phyloP scores from a whole-genome alignment of 768 basidiomycete genomes.

The Amanita thiersii region DNA sequence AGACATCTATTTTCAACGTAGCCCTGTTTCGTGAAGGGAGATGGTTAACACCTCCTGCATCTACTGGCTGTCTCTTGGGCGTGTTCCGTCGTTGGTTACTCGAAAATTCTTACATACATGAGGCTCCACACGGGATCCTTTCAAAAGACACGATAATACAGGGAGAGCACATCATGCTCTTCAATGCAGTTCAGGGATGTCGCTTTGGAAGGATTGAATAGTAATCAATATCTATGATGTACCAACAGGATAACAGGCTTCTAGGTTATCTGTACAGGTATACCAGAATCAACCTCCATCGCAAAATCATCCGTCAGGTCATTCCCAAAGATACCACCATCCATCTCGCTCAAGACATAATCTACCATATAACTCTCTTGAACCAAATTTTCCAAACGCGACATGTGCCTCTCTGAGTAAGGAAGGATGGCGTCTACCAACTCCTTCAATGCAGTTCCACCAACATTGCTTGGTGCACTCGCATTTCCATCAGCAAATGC shows the following conservation, averaged over 20 bases:
- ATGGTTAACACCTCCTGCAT: conserved; percentile 62
- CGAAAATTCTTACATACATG: conserved; percentile 45
- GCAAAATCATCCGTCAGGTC: conserved; percentile 31
- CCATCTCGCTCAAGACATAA: conserved; percentile 83
- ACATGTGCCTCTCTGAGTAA: conserved; percentile 90
- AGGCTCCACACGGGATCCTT: conserved; percentile 37
- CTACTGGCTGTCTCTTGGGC: conserved; percentile 65
- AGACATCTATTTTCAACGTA: conserved; percentile 66
- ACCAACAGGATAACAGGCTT: not conserved
- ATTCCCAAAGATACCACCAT: conserved; percentile 60
- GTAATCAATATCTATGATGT: too few species aligned
- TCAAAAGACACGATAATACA: conserved; percentile 31
- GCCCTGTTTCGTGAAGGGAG: conserved; percentile 47
- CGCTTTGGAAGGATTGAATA: conserved; percentile 42
- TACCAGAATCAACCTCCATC: conserved; percentile 32
- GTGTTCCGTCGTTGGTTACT: conserved; percentile 65
- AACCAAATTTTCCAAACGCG: conserved; percentile 75
- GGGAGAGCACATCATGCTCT: conserved; percentile 62
- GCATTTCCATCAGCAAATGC: conserved; percentile 19
- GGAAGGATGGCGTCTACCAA: conserved; percentile 82
- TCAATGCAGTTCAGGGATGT: conserved; percentile 69
- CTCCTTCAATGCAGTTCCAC: conserved; percentile 49
- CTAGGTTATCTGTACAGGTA: not conserved
- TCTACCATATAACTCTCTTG: conserved; percentile 97
- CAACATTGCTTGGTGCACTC: conserved; percentile 13